Conservation (phyloP, 1,284 basidiomycete genomes). For the Anthracocystis setariae region DNA sequence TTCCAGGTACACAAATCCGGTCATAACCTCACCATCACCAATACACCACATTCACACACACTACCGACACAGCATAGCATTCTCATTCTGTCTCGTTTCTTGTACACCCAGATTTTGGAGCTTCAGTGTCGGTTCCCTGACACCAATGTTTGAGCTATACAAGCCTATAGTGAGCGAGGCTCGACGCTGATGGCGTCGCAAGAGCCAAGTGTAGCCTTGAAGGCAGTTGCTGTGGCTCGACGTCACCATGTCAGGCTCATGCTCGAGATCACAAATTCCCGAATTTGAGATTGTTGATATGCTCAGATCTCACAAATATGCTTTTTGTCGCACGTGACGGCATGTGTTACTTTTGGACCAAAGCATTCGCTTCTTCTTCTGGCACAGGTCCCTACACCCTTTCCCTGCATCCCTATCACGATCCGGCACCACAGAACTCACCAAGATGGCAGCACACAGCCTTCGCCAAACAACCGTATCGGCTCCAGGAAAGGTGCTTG, state of each 20-base stretch:
- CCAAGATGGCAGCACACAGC: constrained; percentile 8
- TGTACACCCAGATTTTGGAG: too few species aligned
- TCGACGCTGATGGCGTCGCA: too few species aligned
- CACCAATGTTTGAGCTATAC: too few species aligned
- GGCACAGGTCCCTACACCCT: background rate
- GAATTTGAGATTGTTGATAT: too few species aligned
- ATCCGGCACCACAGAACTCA: background rate
- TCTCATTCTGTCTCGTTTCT: too few species aligned
- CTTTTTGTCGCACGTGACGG: constrained; percentile 19
- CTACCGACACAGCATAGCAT: too few species aligned
- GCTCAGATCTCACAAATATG: background rate
- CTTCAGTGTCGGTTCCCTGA: too few species aligned
- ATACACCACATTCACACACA: too few species aligned
- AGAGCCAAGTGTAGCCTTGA: too few species aligned
- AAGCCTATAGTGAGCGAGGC: too few species aligned
- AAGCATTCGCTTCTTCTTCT: constrained; percentile 17
- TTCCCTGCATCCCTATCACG: background rate
- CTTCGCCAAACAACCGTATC: constrained; percentile 73
- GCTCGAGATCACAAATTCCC: background rate
- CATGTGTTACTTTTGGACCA: constrained; percentile 26
- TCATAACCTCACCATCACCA: background rate
- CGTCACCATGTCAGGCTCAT: too few species aligned
- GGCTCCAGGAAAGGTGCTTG: constrained; percentile 91
- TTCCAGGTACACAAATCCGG: background rate
- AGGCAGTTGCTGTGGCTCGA: too few species aligned